Conservation (phyloP, 768 basidiomycete species). For the Pisolithus tinctorius region DNA sequence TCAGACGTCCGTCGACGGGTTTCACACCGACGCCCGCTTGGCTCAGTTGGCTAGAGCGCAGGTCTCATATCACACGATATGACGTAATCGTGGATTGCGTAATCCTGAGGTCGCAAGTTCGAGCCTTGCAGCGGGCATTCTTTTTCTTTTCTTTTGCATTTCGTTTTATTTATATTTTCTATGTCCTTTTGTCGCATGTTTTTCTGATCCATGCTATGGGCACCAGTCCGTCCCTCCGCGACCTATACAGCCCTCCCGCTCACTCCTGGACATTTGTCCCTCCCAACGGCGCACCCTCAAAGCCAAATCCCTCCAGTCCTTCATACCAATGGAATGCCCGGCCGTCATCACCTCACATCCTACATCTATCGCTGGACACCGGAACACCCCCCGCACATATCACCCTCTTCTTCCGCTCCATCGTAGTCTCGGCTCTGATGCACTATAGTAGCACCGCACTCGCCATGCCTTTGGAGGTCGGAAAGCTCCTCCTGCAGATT, state of each 20-base stretch:
- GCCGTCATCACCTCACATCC: conserved; percentile 56
- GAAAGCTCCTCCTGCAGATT: conserved; percentile 86
- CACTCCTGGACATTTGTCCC: conserved; percentile 65
- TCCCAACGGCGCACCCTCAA: conserved; percentile 25
- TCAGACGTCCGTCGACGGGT: fast-evolving
- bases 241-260: conserved; percentile 59
- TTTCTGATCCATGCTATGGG: conserved; percentile 30
- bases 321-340: conserved; percentile 60
- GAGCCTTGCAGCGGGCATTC: conserved; percentile 51
- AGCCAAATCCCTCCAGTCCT: conserved; percentile 28
- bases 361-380: conserved; percentile 56
- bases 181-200: background rate
- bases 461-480: conserved; percentile 96
- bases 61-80: conserved; percentile 40
- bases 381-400: conserved; percentile 52
- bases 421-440: conserved; percentile 63
- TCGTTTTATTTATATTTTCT: background rate
- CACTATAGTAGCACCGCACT: conserved; percentile 85
- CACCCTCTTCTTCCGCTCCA: conserved; percentile 50
- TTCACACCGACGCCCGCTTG: conserved; percentile 30
- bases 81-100: conserved; percentile 22
- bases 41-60: conserved; percentile 55
- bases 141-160: conserved; percentile 6
- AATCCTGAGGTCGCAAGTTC: conserved; percentile 63
- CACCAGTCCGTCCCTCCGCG: conserved; percentile 55